A percentile compares a stretch with the other conserved stretches of the same genome.
These are phyloP conservation scores for Phytopythium helicoides DNA, from an alignment of 352 stramenopile species.

Conservation along the genomic window DNA sequence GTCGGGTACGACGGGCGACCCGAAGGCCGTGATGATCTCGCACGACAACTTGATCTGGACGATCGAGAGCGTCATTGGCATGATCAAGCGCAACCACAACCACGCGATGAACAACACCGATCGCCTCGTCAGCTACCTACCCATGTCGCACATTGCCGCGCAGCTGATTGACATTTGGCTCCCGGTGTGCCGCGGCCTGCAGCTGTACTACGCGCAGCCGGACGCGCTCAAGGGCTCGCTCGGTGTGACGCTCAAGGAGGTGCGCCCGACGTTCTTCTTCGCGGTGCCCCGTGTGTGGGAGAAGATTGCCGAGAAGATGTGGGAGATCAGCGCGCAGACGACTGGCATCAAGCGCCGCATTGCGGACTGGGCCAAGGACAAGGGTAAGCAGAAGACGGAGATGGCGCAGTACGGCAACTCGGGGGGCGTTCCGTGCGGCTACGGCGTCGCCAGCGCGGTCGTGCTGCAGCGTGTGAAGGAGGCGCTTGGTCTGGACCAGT, in stretches of 20 bases:
- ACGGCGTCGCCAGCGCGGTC: slow-evolving; percentile 84
- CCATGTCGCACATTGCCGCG: slow-evolving; percentile 88
- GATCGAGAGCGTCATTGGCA: slow-evolving; percentile 53
- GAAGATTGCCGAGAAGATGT: slow-evolving; percentile 93
- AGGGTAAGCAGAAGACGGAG: slow-evolving; percentile 71
- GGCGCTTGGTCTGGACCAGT: slow-evolving; percentile 90
- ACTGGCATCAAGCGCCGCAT: slow-evolving; percentile 92
- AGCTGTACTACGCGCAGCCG: slow-evolving; percentile 87
- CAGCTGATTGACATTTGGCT: slow-evolving; percentile 89
- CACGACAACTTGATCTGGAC: slow-evolving; percentile 94
- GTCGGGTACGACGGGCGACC: slow-evolving; percentile 92
- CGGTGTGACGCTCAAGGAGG: slow-evolving; percentile 80
- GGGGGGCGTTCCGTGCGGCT: slow-evolving; percentile 86
- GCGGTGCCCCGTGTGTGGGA: slow-evolving; percentile 91
- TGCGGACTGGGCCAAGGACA: slow-evolving; percentile 88
- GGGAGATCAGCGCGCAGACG: slow-evolving; percentile 76
- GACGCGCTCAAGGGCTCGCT: slow-evolving; percentile 90
- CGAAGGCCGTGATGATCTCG: slow-evolving; percentile 97
- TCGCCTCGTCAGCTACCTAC: slow-evolving; percentile 85
- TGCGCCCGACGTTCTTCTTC: slow-evolving; percentile 89
- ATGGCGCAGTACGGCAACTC: slow-evolving; percentile 85
- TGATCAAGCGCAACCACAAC: slow-evolving; percentile 61
- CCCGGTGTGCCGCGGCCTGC: slow-evolving; percentile 54
- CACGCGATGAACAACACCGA: slow-evolving; percentile 60
- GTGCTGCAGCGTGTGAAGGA: slow-evolving; percentile 88